Evolutionary conservation across 257 asterid genomes (phyloP), one percentile per base, ranked within the genome.

Genomic region (Nicotiana knightiana): DNA sequence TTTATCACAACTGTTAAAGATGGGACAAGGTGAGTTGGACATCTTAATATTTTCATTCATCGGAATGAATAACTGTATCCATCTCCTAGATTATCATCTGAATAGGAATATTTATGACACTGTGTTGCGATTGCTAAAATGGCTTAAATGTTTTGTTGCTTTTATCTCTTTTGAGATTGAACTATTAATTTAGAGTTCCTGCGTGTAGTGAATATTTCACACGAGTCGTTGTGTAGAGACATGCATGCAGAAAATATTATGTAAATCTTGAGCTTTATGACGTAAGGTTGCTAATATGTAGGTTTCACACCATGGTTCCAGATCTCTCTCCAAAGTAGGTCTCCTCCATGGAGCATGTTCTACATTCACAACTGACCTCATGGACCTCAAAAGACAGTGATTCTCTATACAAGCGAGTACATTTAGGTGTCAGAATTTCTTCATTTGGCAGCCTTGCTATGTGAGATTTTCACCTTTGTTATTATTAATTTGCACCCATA

Each of bases 301-400:
- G 53, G 81, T 86, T 35, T 70, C 82, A 64, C 39, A 28, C 33
- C 63, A 85, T 61, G 54, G 88, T 86, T 85, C 82, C 84, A 96
- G 98, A 92, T 79, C 93, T 92, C 83, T 89, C 95, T 73, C 94
- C 98, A 16, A 87, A 89, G 86, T 90, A 89, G 91, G 97, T 93
- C 83, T 93, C 99, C 0, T 86, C 21, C 46, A 86, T 88, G 90
- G 99, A 96, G 87, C 96, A 88, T 85, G 92, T 96, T 83, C 90
- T 96, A 81, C 99, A 98, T 15, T 80, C 84, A 88, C 93, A 93
- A 97, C 88, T 90, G 90, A 88, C 89, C 83, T 87, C 89, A 3
- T 92, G 93, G 93, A 85, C 89, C 82, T 67, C 81, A 81, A 81
- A 91, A 83, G 77, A 82, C 75, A 86, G 57, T 81, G 85, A 86